These are phyloP conservation scores for Climacium dendroides DNA, from an alignment of 225 moss, liverwort and hornwort species.

Conservation along the genomic window DNA sequence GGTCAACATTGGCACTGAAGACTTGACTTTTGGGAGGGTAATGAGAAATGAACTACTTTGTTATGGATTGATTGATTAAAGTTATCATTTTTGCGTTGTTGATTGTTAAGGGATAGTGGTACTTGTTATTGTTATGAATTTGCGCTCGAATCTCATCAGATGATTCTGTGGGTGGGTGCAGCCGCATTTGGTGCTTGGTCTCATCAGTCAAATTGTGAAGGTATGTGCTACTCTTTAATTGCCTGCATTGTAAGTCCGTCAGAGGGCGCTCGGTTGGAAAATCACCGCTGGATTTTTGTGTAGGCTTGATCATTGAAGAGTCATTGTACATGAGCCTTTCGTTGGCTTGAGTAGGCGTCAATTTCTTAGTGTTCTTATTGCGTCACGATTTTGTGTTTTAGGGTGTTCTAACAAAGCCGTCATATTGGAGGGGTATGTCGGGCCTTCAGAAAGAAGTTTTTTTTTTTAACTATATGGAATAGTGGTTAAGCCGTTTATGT, in stretches of 20 bases:
- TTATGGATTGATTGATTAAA: not conserved
- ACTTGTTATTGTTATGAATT: not conserved
- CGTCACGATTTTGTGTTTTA: not conserved
- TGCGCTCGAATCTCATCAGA: constrained; percentile 24
- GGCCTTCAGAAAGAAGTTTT: not conserved
- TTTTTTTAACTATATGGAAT: not conserved
- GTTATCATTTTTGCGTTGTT: not conserved
- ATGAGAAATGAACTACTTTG: not conserved
- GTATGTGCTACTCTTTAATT: constrained; percentile 14
- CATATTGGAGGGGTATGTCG: not conserved
- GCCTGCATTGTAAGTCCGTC: not conserved
- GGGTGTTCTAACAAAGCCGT: not conserved
- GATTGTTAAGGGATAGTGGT: not conserved
- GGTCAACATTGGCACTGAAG: constrained; percentile 97
- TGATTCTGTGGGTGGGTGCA: constrained; percentile 54
- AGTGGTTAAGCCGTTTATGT: not conserved
- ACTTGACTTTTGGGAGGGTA: constrained; percentile 81
- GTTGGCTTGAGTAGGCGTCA: not conserved
- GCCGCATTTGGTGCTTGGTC: constrained; percentile 98
- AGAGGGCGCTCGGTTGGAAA: not conserved
- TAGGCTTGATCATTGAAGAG: not conserved
- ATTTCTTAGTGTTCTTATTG: not conserved
- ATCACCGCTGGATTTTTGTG: not conserved
- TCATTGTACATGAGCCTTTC: not conserved
- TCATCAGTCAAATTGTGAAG: constrained; percentile 98